Conservation (phyloP, 176 grass and related monocot species). For the Lolium perenne region DNA sequence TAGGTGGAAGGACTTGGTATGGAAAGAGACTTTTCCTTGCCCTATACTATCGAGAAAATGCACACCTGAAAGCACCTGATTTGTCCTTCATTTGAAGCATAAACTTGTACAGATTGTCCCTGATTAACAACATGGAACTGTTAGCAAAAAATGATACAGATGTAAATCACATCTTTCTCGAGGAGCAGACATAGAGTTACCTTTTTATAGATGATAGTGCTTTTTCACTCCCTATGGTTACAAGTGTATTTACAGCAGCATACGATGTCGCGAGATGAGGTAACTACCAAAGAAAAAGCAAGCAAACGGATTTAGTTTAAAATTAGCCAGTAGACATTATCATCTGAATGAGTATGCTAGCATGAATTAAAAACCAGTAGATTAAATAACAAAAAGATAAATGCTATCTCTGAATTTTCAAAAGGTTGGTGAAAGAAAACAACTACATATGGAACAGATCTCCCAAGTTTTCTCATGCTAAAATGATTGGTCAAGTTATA, state of each 20-base stretch:
- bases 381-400: conserved; percentile 29
- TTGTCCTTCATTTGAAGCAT: conserved; percentile 84
- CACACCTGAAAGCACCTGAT: conserved; percentile 88
- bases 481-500: not conserved
- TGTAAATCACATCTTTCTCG: conserved; percentile 34
- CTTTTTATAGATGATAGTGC: conserved; percentile 93
- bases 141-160: conserved; percentile 38
- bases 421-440: not conserved
- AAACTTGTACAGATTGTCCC: conserved; percentile 75
- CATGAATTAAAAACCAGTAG: not conserved
- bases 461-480: conserved; percentile 14
- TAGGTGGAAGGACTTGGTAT: conserved; percentile 13
- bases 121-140: conserved; percentile 48
- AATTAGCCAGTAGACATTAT: not conserved
- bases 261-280: conserved; percentile 99
- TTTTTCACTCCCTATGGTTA: conserved; percentile 78
- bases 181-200: conserved; percentile 45
- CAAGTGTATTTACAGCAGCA: conserved; percentile 89
- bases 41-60: conserved; percentile 28
- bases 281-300: conserved; percentile 51
- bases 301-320: conserved; percentile 22
- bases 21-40: not conserved
- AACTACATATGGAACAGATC: not conserved
- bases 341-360: conserved; percentile 36
- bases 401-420: not conserved